Percentiles rank a stretch among this genome's conserved stretches.
Conservation (phyloP, 495 filamentous ascomycete genomes). For the Aspergillus kassunensis region DNA sequence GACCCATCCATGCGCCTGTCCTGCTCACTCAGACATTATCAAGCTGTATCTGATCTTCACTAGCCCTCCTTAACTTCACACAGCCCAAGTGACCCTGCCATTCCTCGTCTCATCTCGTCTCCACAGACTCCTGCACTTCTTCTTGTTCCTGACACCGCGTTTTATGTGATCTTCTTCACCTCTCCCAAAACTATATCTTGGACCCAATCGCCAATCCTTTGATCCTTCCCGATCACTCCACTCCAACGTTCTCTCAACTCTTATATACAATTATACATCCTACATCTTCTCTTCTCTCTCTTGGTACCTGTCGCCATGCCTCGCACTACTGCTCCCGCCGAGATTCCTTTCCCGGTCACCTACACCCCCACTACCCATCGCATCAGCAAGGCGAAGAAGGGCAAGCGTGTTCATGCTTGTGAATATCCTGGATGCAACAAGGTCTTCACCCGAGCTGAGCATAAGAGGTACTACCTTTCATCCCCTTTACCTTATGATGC, state of each 20-base stretch:
- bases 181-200: constrained; percentile 21
- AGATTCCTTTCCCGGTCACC: constrained; percentile 38
- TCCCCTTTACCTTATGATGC: constrained; percentile 5
- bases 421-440: constrained; percentile 60
- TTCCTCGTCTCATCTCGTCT: constrained; percentile 16
- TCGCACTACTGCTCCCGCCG: constrained; percentile 19
- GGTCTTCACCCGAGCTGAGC: constrained; percentile 83
- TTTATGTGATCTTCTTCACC: constrained; percentile 15
- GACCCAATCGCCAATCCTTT: constrained; percentile 19
- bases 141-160: constrained; percentile 14
- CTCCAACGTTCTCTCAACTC: constrained; percentile 3
- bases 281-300: no score
- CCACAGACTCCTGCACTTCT: constrained; percentile 16
- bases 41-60: constrained; percentile 12
- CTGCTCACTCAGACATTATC: background rate
- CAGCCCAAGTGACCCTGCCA: constrained; percentile 18
- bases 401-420: constrained; percentile 73
- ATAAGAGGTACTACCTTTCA: constrained; percentile 55
- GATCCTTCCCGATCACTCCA: constrained; percentile 17
- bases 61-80: constrained; percentile 20
- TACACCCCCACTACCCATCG: constrained; percentile 71
- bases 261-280: no score
- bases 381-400: constrained; percentile 80
- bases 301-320: constrained; percentile 17
- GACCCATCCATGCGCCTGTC: constrained; percentile 8